phyloP scores from a whole-genome alignment of 805 yeast species.

The Candida verbasci region DNA sequence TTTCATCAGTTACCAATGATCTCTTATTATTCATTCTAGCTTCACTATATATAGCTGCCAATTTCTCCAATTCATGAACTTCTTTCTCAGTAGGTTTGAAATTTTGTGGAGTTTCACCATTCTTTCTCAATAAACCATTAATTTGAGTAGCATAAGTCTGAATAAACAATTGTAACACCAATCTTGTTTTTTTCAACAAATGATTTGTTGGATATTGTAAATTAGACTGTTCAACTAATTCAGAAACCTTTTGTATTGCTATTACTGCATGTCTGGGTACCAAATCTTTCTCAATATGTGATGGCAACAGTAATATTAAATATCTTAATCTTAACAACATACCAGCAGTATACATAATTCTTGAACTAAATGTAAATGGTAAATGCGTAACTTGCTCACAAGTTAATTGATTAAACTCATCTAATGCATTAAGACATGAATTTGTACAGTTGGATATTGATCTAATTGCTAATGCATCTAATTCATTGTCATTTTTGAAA shows the following conservation, averaged over 20 bases:
- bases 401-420: constrained; percentile 42
- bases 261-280: constrained; percentile 45
- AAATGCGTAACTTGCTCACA: constrained; percentile 47
- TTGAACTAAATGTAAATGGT: constrained; percentile 54
- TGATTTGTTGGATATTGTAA: constrained; percentile 35
- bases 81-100: constrained; percentile 15
- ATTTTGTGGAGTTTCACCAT: constrained; percentile 19
- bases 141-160: constrained; percentile 61
- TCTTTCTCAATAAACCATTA: constrained; percentile 22
- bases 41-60: constrained; percentile 10
- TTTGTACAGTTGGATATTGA: constrained; percentile 49
- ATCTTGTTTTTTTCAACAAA: constrained; percentile 48
- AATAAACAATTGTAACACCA: constrained; percentile 54
- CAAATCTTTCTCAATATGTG: constrained; percentile 37
- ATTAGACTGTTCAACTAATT: constrained; percentile 26
- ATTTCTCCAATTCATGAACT: constrained; percentile 15
- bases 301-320: constrained; percentile 50
- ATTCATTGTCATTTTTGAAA: constrained; percentile 10
- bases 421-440: constrained; percentile 49
- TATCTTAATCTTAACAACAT: constrained; percentile 55
- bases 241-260: constrained; percentile 25
- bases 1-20: constrained; percentile 2
- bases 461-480: constrained; percentile 28
- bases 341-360: constrained; percentile 64
- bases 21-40: constrained; percentile 2